Conservation (phyloP, 345 rosid genomes). For the Theobroma cacao region DNA sequence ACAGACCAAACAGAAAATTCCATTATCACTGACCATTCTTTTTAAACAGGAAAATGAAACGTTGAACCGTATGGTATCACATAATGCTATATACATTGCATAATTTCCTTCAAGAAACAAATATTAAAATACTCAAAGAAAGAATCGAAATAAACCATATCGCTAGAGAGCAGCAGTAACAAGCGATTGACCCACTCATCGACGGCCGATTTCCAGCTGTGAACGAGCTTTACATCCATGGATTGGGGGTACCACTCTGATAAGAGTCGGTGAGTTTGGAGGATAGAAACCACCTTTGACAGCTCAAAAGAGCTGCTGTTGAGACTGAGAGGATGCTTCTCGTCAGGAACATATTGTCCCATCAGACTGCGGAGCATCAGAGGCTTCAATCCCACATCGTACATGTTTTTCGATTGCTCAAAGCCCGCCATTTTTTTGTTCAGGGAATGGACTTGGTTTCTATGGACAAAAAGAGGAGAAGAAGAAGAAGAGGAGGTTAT, state of each 20-base stretch:
- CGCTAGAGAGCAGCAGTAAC: conserved; percentile 38
- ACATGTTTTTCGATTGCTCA: conserved; percentile 42
- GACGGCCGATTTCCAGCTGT: conserved; percentile 59
- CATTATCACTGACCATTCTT: not conserved
- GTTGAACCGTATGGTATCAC: no score
- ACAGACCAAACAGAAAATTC: not conserved
- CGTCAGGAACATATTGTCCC: conserved; percentile 56
- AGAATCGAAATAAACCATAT: conserved; percentile 40
- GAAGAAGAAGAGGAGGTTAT: no score
- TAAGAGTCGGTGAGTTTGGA: conserved; percentile 53
- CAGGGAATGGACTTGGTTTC: not conserved
- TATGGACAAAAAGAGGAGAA: no score
- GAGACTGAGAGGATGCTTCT: conserved; percentile 39
- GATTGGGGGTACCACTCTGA: conserved; percentile 38
- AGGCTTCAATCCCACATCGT: conserved; percentile 57
- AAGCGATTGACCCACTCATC: conserved; percentile 67
- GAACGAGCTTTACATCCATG: conserved; percentile 30
- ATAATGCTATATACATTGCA: not conserved
- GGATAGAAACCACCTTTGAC: conserved; percentile 35
- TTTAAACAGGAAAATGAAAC: not conserved
- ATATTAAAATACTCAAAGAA: not conserved
- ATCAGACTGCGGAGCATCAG: conserved; percentile 50
- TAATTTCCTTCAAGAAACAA: no score
- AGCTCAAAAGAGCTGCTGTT: conserved; percentile 31
- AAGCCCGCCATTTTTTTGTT: conserved; percentile 35